Conservation (phyloP, 1,284 basidiomycete genomes). For the Ganoderma lucidum region DNA sequence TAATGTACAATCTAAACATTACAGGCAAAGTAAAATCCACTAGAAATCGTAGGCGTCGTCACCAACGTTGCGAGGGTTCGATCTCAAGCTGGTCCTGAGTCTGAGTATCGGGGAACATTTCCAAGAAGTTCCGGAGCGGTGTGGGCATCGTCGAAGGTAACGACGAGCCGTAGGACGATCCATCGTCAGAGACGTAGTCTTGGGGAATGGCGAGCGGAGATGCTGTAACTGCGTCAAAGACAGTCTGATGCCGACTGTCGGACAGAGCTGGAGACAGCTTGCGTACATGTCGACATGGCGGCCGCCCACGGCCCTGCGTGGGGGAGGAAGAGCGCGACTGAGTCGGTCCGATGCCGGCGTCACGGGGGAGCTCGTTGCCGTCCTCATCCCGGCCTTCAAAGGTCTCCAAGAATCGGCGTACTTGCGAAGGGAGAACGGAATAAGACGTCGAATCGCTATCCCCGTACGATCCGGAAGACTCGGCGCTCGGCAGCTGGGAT, state of each 20-base stretch:
- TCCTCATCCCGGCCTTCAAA: constrained; percentile 26
- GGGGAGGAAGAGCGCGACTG: constrained; percentile 8
- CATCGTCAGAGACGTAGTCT: neutral
- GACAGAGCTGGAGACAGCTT: neutral
- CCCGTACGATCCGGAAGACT: constrained; percentile 10
- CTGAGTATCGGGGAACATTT: constrained; percentile 10
- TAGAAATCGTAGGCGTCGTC: neutral
- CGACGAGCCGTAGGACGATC: constrained; percentile 5
- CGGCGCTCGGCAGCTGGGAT: neutral
- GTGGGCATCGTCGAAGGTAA: neutral
- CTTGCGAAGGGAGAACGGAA: constrained; percentile 16
- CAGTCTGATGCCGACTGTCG: neutral
- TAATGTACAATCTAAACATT: neutral
- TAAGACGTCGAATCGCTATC: neutral
- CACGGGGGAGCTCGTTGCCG: constrained; percentile 21
- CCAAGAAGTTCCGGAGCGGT: constrained; percentile 1
- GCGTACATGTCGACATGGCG: neutral
- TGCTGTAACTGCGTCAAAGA: neutral
- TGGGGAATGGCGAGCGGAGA: neutral
- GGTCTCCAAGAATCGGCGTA: constrained; percentile 26
- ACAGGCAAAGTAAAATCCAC: neutral
- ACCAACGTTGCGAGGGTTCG: neutral
- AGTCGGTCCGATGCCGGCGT: neutral
- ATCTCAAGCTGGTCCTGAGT: neutral
- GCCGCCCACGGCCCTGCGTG: neutral